Percentiles rank a stretch among this genome's conserved stretches.
Evolutionary conservation across 352 stramenopile species (phyloP).

Genomic region (Phytophthora pluvialis): DNA sequence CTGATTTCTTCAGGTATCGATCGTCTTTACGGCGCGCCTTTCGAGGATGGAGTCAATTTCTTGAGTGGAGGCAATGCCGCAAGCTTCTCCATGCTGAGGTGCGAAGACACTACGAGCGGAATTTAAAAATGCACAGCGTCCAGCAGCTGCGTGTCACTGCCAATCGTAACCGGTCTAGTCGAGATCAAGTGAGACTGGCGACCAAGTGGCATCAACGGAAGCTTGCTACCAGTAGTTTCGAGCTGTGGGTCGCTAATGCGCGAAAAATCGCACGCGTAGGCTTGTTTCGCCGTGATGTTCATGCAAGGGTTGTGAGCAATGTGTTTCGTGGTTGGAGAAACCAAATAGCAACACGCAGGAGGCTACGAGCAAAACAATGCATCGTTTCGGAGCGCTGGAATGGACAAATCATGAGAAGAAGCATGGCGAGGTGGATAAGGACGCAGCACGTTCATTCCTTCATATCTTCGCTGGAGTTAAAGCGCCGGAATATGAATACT

Average conservation of each 20-base stretch:
- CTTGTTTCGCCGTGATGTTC: slow-evolving; percentile 5
- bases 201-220: slow-evolving; percentile 27
- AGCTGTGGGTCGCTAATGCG: slow-evolving; percentile 7
- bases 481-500: slow-evolving; percentile 13
- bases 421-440: slow-evolving; percentile 22
- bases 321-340: slow-evolving; percentile 12
- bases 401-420: slow-evolving; percentile 2
- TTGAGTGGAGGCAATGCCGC: slow-evolving; percentile 9
- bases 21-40: slow-evolving; percentile 12
- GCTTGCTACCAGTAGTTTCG: slow-evolving; percentile 3
- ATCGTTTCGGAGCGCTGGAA: slow-evolving; percentile 18
- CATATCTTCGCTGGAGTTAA: slow-evolving; percentile 2
- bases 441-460: slow-evolving; percentile 12
- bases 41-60: slow-evolving; percentile 17
- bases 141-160: slow-evolving; percentile 6
- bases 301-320: slow-evolving; percentile 3
- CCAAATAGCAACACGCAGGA: neutral
- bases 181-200: slow-evolving; percentile 6
- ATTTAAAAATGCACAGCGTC: slow-evolving; percentile 12
- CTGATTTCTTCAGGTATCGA: slow-evolving; percentile 41
- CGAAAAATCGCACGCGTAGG: neutral
- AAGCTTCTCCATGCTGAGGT: slow-evolving; percentile 14
- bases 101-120: slow-evolving; percentile 12
- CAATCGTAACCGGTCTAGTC: neutral
- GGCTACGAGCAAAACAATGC: neutral